Evolutionary conservation across 1,139 yeast genomes (phyloP).

Genomic region (Yamadazyma atlantica): DNA sequence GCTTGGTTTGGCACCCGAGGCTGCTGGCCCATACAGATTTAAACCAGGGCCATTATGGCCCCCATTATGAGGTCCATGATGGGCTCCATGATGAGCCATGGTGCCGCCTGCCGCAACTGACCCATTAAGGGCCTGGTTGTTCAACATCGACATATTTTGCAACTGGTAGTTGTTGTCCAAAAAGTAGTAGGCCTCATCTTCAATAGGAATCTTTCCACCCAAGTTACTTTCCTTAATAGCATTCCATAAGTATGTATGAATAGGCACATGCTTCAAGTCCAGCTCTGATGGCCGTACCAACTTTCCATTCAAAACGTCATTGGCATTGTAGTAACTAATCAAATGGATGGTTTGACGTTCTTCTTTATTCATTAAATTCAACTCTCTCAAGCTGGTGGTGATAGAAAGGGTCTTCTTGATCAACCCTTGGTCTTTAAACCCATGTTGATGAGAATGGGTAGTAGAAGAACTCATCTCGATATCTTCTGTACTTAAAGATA

Average conservation of each 20-base stretch:
- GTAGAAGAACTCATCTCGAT: slow-evolving; percentile 9
- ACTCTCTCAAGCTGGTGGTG: slow-evolving; percentile 37
- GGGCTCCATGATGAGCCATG: no score
- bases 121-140: slow-evolving; percentile 11
- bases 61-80: no score
- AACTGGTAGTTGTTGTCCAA: slow-evolving; percentile 48
- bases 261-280: slow-evolving; percentile 48
- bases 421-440: slow-evolving; percentile 73
- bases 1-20: no score
- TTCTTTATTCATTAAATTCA: slow-evolving; percentile 25
- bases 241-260: slow-evolving; percentile 60
- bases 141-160: slow-evolving; percentile 38
- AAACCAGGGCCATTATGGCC: no score
- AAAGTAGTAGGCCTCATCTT: slow-evolving; percentile 53
- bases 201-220: slow-evolving; percentile 55
- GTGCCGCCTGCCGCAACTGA: no score
- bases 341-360: slow-evolving; percentile 63
- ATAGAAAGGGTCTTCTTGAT: slow-evolving; percentile 81
- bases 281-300: slow-evolving; percentile 61
- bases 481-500: slow-evolving; percentile 15
- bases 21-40: background rate
- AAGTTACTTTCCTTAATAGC: slow-evolving; percentile 61
- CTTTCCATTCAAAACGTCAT: slow-evolving; percentile 63
- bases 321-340: slow-evolving; percentile 73
- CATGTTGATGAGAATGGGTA: slow-evolving; percentile 46